Evolutionary conservation across 2,329 filamentous ascomycete genomes (phyloP), one percentile per base, ranked within the genome.

Genomic region (Colletotrichum filicis): DNA sequence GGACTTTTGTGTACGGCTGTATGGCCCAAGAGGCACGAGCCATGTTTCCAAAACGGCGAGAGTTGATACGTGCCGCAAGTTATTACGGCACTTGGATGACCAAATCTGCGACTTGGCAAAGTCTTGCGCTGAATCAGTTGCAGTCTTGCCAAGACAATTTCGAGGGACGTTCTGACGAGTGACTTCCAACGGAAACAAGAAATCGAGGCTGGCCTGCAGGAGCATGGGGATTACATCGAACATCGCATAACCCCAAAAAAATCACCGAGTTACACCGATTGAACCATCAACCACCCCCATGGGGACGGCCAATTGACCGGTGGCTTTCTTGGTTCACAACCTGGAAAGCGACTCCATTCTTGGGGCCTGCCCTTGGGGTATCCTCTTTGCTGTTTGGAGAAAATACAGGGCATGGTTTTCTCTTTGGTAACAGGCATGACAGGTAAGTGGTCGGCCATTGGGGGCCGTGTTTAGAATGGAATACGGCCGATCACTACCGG

Each of bases 41-140:
- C 60, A 63, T 63, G 60, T 63, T 53, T 63, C 30, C 46, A 63
- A 63, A 63, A 53, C n/a, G 60, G 60, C 42, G 26, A 63, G 26
- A 46, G 53, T 63, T 59, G 69, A 68, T 72, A 59, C 69, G 65
- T 59, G 69, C 69, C 65, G 58, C 69, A 32, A 59, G 53, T 42
- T 46, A 58, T 68, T 26, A 58, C 61, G 52, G 52, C 52, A 66
- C 58, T 66, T 62, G 57, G 42, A 63, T 35, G 65, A 49, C 16
- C 19, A 49, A 19, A 49, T 9, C 37, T 49, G 16, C 5, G 42
- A 35, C 60, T 63, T 63, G 60, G 60, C 42, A 26, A 24, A 28
- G 60, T 55, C 65, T 55, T 57, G 49, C 22, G 63, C 69, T 72
- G 69, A 72, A 53, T 72, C 65, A 72, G 65, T 42, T 63, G 22